phyloP scores from a whole-genome alignment of 768 basidiomycete species.

The Serendipita sp. region DNA sequence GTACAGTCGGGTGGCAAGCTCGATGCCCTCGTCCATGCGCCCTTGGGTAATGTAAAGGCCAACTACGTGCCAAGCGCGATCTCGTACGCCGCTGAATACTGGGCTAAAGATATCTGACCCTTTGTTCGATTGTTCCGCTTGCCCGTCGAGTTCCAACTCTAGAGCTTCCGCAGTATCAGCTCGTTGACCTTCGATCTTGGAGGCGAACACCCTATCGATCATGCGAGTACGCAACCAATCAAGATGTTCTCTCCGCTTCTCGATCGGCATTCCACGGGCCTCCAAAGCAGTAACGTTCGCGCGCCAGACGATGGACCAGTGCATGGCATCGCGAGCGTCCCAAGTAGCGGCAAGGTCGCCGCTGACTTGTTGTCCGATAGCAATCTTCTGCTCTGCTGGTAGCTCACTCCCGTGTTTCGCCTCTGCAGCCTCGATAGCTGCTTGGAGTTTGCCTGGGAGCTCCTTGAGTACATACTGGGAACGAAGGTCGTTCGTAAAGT shows the following conservation, averaged over 20 bases:
- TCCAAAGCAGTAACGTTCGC: slow-evolving; percentile 1
- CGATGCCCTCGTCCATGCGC: slow-evolving; percentile 16
- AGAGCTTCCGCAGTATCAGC: background rate
- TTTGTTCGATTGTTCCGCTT: too few relatives aligned
- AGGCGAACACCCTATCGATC: slow-evolving; percentile 28
- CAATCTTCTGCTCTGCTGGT: too few relatives aligned
- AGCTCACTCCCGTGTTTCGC: too few relatives aligned
- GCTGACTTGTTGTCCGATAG: too few relatives aligned
- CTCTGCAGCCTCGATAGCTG: too few relatives aligned
- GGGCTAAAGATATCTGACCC: background rate
- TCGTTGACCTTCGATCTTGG: background rate
- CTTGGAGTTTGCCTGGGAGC: too few relatives aligned
- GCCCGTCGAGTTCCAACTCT: too few relatives aligned
- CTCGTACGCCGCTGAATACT: background rate
- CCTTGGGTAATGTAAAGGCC: slow-evolving; percentile 16
- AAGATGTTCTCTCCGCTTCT: slow-evolving; percentile 23
- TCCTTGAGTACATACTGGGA: background rate
- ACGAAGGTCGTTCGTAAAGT: slow-evolving; percentile 11
- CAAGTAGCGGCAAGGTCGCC: too few relatives aligned
- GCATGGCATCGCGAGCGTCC: slow-evolving; percentile 3
- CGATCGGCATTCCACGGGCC: slow-evolving; percentile 22
- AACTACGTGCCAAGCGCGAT: slow-evolving; percentile 11
- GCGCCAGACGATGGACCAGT: slow-evolving; percentile 6
- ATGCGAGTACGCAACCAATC: slow-evolving; percentile 23
- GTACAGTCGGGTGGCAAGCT: slow-evolving; percentile 13